Evolutionary conservation across 352 stramenopile species (phyloP), one percentile per base, ranked within the genome.

Genomic region (Phytophthora podocarpi): DNA sequence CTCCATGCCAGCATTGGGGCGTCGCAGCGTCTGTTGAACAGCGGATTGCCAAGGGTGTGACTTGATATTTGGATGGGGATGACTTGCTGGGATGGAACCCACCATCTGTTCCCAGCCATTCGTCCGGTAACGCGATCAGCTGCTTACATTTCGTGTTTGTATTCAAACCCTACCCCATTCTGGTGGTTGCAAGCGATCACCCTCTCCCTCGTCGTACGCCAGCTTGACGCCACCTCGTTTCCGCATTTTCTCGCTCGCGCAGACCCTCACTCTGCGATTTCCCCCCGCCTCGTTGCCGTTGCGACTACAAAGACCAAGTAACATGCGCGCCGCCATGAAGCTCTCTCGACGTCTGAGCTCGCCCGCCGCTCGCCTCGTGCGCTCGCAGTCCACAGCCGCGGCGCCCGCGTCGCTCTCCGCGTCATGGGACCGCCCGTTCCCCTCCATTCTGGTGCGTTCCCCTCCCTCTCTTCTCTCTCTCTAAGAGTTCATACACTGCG

Each of bases 381-480:
- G 49, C 12, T 18, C 32, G 5, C 45, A 53, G 6, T 58, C 48
- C 27, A 70, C 56, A 3, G 54, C 57, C 18, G 56, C 77, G 6
- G 76, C 78, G 1, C 71, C 82, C 1, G 74, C 66, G 23, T 90
- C 82, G 34, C 80, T 90, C 39, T 36, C 80, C 16, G 78, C 82
- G 2, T 88, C 78, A 0, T 94, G 85, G 85, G 85, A 91, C 30
- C 75, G 77, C 0, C 81, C 82, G 4, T 94, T 94, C 55, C 85
- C 85, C 16, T 92, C 85, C 16, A 87, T 94, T 43, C 58, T 92
- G 59, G 85, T 94, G 56, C 64, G 78, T 74, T n/a, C 13, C 10
- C 10, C 12, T 30, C 2, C n/a, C 3, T 7, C 16, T 32, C 13
- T n/a, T 9, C 21, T n/a, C 4, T 11, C 13, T 30, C 13, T n/a